These are phyloP conservation scores for Pseudonitzschia pungens DNA, from an alignment of 108 stramenopile genomes.

Conservation along the genomic window DNA sequence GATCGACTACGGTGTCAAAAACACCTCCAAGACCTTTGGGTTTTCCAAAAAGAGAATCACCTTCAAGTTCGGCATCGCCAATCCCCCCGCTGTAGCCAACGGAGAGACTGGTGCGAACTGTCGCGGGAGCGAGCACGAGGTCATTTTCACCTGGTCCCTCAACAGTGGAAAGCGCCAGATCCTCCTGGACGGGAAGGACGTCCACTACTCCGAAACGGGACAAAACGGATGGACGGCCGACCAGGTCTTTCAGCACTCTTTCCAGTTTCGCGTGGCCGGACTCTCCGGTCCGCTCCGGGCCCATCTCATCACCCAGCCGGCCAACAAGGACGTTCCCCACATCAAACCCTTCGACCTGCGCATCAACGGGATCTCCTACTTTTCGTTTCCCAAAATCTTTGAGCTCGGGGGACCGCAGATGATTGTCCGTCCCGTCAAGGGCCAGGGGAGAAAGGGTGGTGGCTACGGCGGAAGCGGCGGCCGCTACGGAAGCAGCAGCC, in stretches of 20 bases:
- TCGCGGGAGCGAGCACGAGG: constrained; percentile 86
- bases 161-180: constrained; percentile 78
- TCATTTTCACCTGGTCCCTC: constrained; percentile 74
- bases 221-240: constrained; percentile 59
- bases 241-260: constrained; percentile 58
- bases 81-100: constrained; percentile 42
- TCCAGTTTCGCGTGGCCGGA: constrained; percentile 34
- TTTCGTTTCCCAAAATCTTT: constrained; percentile 52
- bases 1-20: constrained; percentile 48
- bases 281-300: constrained; percentile 27
- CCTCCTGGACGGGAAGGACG: constrained; percentile 66
- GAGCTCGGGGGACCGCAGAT: constrained; percentile 53
- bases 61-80: constrained; percentile 86
- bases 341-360: constrained; percentile 56
- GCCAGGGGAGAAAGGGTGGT: constrained; percentile 1
- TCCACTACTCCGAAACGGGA: constrained; percentile 63
- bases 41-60: constrained; percentile 75
- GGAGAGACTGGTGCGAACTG: constrained; percentile 69
- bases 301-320: constrained; percentile 52
- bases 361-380: constrained; percentile 49
- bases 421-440: constrained; percentile 30
- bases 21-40: constrained; percentile 71
- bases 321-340: constrained; percentile 36
- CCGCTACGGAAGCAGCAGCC: too few species aligned
- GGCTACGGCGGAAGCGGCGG: not conserved